These are phyloP conservation scores for Cyberlindnera xishuangbannaensis DNA, from an alignment of 805 yeast species.

Conservation along the genomic window DNA sequence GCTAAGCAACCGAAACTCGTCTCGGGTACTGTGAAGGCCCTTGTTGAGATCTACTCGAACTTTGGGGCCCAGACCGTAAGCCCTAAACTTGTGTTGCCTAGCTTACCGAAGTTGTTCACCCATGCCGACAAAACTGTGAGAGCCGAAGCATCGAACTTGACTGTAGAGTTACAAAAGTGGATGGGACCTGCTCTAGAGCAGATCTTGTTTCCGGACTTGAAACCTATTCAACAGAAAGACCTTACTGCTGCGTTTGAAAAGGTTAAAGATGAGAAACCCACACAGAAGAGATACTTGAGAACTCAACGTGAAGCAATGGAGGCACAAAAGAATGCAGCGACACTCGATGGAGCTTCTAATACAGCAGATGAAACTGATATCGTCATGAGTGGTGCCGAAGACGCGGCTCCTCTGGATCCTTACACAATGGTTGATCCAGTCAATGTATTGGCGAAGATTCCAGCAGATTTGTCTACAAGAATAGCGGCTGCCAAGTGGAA, in stretches of 20 bases:
- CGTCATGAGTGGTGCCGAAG: conserved; percentile 25
- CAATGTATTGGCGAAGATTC: conserved; percentile 59
- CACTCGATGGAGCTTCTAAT: conserved; percentile 4
- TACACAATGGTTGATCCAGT: conserved; percentile 67
- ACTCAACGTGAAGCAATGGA: conserved; percentile 43
- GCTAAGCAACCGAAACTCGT: conserved; percentile 75
- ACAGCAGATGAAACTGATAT: conserved; percentile 19
- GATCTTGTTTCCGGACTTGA: conserved; percentile 61
- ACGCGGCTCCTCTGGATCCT: conserved; percentile 44
- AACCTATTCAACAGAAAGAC: conserved; percentile 90
- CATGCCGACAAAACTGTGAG: conserved; percentile 88
- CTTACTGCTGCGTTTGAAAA: conserved; percentile 61
- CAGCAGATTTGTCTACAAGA: conserved; percentile 50
- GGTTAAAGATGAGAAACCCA: conserved; percentile 36
- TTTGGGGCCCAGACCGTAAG: conserved; percentile 62
- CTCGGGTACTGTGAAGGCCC: conserved; percentile 55
- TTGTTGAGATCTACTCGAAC: conserved; percentile 41
- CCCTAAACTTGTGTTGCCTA: conserved; percentile 51
- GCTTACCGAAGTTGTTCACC: conserved; percentile 62
- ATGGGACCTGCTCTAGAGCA: conserved; percentile 54
- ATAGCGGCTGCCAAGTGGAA: conserved; percentile 77
- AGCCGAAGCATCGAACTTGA: conserved; percentile 62
- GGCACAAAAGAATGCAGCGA: conserved; percentile 14
- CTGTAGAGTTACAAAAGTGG: conserved; percentile 70
- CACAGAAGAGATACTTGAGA: conserved; percentile 51